Conservation (phyloP, 441 rosid species). For the Corymbia calophylla region DNA sequence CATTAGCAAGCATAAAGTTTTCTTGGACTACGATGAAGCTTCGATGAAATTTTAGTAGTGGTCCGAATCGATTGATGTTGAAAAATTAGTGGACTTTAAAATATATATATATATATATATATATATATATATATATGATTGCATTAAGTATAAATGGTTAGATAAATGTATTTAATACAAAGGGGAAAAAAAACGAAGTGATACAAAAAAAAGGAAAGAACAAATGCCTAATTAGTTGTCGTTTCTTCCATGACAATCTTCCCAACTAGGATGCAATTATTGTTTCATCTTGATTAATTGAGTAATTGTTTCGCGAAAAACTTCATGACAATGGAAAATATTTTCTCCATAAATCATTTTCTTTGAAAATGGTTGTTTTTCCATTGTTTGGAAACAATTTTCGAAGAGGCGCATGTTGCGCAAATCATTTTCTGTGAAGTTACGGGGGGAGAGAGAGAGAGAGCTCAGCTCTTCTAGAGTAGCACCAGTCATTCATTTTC, state of each 20-base stretch:
- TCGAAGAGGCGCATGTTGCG: not conserved
- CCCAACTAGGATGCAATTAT: not conserved
- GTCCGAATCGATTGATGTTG: not conserved
- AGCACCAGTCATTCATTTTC: not conserved
- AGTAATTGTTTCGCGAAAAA: not conserved
- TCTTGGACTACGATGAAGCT: not conserved
- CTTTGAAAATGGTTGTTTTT: no score
- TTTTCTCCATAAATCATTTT: no score
- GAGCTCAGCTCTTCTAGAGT: not conserved
- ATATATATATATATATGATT: not conserved
- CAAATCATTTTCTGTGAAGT: not conserved
- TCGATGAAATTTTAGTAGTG: not conserved
- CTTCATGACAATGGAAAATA: not conserved
- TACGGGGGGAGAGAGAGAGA: not conserved
- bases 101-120: not conserved
- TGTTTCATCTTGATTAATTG: not conserved
- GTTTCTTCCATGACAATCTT: not conserved
- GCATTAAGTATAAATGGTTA: not conserved
- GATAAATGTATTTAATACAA: not conserved
- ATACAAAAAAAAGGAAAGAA: not conserved
- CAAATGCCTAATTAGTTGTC: not conserved
- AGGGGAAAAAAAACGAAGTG: not conserved
- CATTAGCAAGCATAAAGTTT: not conserved
- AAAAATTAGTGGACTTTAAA: not conserved
- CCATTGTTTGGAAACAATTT: no score